These are phyloP conservation scores for Starmerella vitae DNA, from an alignment of 805 yeast species.

Conservation along the genomic window DNA sequence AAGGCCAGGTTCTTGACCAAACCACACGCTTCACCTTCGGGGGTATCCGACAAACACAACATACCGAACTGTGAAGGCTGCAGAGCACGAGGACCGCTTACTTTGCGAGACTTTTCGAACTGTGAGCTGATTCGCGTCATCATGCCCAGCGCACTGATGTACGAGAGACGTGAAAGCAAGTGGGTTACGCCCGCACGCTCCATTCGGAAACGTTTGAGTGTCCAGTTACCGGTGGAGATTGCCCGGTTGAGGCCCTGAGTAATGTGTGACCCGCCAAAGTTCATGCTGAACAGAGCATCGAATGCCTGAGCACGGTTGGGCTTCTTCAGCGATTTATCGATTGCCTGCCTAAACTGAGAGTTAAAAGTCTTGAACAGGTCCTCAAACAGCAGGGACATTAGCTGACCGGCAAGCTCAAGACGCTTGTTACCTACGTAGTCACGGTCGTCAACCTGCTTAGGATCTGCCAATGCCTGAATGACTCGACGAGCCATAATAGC, in stretches of 20 bases:
- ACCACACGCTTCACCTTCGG: constrained; percentile 99
- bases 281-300: constrained; percentile 80
- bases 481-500: constrained; percentile 96
- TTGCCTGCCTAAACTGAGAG: constrained; percentile 82
- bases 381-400: constrained; percentile 87
- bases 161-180: constrained; percentile 78
- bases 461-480: constrained; percentile 86
- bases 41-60: constrained; percentile 97
- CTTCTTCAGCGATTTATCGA: constrained; percentile 84
- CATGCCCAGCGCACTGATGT: constrained; percentile 94
- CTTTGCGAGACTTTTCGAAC: constrained; percentile 94
- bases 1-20: constrained; percentile 90
- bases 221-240: constrained; percentile 98
- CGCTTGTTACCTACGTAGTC: constrained; percentile 98
- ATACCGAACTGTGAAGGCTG: constrained; percentile 99
- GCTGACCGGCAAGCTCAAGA: constrained; percentile 91
- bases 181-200: constrained; percentile 99
- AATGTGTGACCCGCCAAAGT: constrained; percentile 82
- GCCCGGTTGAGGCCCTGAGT: constrained; percentile 93
- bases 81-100: constrained; percentile 95
- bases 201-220: constrained; percentile 96
- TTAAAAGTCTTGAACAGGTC: constrained; percentile 95
- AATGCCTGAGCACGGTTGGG: constrained; percentile 92
- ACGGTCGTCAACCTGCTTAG: constrained; percentile 93
- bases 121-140: constrained; percentile 99